Evolutionary conservation across 106 monocot species (phyloP).

Genomic region (Acorus gramineus): DNA sequence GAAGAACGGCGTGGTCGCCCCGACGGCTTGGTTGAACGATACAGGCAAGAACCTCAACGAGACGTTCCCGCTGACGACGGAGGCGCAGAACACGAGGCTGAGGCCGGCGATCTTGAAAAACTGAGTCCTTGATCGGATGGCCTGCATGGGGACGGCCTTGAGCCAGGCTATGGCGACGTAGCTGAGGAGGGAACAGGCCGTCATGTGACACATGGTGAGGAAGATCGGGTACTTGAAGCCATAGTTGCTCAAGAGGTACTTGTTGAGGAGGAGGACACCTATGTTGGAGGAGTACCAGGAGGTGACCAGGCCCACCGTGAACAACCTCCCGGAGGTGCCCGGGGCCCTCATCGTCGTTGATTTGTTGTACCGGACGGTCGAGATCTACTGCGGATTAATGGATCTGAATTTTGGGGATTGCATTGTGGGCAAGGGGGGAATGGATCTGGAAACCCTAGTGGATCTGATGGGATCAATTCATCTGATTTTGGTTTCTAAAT

Average conservation of each 20-base stretch:
- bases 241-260: conserved; percentile 31
- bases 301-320: conserved; percentile 16
- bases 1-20: conserved; percentile 41
- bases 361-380: too few species aligned
- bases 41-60: conserved; percentile 25
- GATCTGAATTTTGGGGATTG: too few species aligned
- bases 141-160: conserved; percentile 20
- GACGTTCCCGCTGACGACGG: conserved; percentile 35
- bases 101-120: conserved; percentile 21
- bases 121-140: conserved; percentile 17
- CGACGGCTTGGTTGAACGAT: conserved; percentile 34
- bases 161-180: conserved; percentile 31
- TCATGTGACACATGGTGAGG: conserved; percentile 44
- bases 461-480: too few species aligned
- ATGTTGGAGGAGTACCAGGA: conserved; percentile 40
- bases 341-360: neutral
- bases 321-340: conserved; percentile 4
- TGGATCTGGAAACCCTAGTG: too few species aligned
- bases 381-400: too few species aligned
- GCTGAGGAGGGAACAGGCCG: conserved; percentile 29
- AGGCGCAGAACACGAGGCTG: conserved; percentile 28
- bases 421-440: too few species aligned
- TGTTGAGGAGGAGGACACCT: conserved; percentile 35
- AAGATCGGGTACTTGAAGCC: conserved; percentile 41
- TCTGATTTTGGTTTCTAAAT: too few species aligned